Conservation (phyloP, 192 early-diverging fungal species). For the Linnemannia schmuckeri region DNA sequence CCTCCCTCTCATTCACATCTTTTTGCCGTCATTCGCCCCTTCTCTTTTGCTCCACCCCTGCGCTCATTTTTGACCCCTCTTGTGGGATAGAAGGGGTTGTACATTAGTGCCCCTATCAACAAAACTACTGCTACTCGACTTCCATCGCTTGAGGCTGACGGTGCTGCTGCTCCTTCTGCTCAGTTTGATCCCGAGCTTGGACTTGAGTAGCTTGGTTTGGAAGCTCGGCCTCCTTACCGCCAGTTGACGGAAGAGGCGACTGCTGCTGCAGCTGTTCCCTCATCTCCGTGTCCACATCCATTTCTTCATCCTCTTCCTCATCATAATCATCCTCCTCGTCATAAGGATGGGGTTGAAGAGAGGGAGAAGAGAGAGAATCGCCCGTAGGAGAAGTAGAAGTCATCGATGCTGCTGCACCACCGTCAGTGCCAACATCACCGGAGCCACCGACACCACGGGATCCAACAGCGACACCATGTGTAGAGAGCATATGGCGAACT, state of each 20-base stretch:
- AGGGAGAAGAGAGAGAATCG: background rate
- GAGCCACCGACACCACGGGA: background rate
- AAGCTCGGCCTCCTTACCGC: background rate
- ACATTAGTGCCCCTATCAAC: background rate
- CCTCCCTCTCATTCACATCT: background rate
- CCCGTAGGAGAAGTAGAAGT: background rate
- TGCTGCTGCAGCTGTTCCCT: background rate
- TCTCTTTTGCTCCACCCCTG: background rate
- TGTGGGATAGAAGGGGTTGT: background rate
- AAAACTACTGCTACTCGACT: background rate
- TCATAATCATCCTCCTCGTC: background rate
- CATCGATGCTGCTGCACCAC: background rate
- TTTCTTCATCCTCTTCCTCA: slow-evolving; percentile 1
- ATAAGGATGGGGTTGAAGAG: background rate
- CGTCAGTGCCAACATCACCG: background rate
- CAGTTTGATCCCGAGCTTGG: background rate
- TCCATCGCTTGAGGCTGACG: background rate
- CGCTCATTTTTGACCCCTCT: background rate
- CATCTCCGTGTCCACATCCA: background rate
- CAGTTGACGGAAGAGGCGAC: background rate
- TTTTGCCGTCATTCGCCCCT: background rate
- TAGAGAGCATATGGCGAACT: background rate
- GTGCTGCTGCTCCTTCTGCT: background rate
- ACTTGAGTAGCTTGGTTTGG: background rate
- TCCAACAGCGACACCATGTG: background rate